Evolutionary conservation across 176 grass and related monocot species (phyloP), one percentile per base, ranked within the genome.

Genomic region (Aegilops tauschii): DNA sequence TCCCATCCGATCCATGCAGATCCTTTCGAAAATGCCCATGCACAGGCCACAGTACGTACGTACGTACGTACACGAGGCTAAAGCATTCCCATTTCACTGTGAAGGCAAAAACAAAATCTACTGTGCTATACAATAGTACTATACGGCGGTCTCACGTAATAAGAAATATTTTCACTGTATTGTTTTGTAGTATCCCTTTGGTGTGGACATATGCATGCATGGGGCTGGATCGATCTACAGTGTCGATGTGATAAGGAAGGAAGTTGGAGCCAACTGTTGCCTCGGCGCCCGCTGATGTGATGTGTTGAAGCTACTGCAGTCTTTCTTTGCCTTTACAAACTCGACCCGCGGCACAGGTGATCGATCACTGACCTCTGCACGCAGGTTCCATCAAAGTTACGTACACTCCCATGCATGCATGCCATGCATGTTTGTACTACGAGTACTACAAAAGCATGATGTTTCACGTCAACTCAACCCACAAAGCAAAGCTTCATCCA

Each of bases 391-490:
- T 32, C 69, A 12, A 40, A 72, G 5, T 64, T 66, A 66, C 12
- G 20, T 74, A 69, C 29, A 17, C 12, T 36, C 45, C 20, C 83
- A 78, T 77, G 71, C 83, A 78, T 77, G 70, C 69, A 61, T 58
- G 64, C 18, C 35, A 40, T 72, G 69, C 71, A 65, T 65, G 73
- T 69, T 85, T 52, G 73, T 69, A 50, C 64, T 40, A 39, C 16
- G 58, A 39, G 45, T 58, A 39, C 45, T 59, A 56, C 63, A 79
- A 86, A 86, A 67, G 32, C 84, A 56, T 54, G n/a, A 50, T 3
- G 18, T 52, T 31, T 78, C 17, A 66, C 31, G 83, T 85, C 83
- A 78, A 85, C 21, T 85, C 74, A 58, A 3, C 61, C 32, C 82
- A n/a, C 56, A 47, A 45, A 83, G 39, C 56, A 45, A 47, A 83